Base-by-base conservation (phyloP, 345 rosid species). In the Geranium brycei region DNA sequence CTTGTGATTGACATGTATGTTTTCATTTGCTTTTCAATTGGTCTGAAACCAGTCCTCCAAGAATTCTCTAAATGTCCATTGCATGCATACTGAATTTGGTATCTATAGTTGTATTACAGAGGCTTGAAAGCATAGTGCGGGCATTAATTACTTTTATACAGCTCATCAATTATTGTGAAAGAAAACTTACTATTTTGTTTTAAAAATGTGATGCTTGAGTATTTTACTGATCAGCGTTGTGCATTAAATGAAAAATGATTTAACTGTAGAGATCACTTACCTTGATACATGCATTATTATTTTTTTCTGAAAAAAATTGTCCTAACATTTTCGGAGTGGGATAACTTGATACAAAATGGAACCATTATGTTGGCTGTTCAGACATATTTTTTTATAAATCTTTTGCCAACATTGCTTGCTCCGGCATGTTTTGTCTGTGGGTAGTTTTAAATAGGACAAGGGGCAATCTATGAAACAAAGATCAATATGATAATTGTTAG, bases 1-100 rank as follows among this genome's bases (percentile, higher is more conserved):
- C 95, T 93, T 72, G 83, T 93, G 61, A 90, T 93, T 13, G 99
- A 93, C 88, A 93, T 90, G 99, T 93, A 91, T 57, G 84, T 69
- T 66, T 35, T 19, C 12, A n/a, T 18, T 18, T 18, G 55, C 47
- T 53, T 53, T 51, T 53, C 57, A 17, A 30, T 19, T 15, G 19
- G n/a, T 51, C 55, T 40, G 18, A 35, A 35, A 35, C 10, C 10
- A 32, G 31, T 28, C 40, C 17, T 5, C 13, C 17, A 16, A 16
- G 2, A 51, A 35, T 35, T 62, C 64, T 62, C 0, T 7, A 19
- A 17, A 19, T 62, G 30, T 47, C 14, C 15, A 47, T 47, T 47
- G 53, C 41, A 35, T 35, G 41, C 10, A 7, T 47, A 47, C 15
- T 47, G 53, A 47, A 47, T 8, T 47, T 47, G 53, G 53, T 47